phyloP scores from a whole-genome alignment of 495 filamentous ascomycete species.

The Podospora sp. region DNA sequence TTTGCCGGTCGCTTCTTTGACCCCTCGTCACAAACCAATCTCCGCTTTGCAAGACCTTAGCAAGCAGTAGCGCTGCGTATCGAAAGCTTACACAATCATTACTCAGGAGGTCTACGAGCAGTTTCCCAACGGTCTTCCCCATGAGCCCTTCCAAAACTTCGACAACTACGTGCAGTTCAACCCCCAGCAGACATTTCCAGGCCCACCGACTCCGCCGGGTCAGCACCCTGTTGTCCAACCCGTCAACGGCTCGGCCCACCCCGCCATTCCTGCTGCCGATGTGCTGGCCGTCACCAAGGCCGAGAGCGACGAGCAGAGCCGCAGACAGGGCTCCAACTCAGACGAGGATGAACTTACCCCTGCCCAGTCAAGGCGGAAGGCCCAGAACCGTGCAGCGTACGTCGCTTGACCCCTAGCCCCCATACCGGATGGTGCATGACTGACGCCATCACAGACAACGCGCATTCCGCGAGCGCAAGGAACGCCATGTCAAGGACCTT shows the following conservation, averaged over 20 bases:
- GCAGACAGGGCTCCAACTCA: slow-evolving; percentile 49
- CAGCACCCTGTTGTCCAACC: slow-evolving; percentile 32
- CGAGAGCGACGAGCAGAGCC: slow-evolving; percentile 47
- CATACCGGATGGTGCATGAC: not conserved
- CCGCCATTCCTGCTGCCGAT: slow-evolving; percentile 31
- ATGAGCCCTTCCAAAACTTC: slow-evolving; percentile 50
- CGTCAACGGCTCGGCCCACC: slow-evolving; percentile 32
- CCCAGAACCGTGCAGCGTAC: slow-evolving; percentile 95
- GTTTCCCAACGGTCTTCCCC: slow-evolving; percentile 41
- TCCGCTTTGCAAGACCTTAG: slow-evolving; percentile 29
- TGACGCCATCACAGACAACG: slow-evolving; percentile 66
- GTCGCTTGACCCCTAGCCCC: slow-evolving; percentile 37
- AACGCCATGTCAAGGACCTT: slow-evolving; percentile 88
- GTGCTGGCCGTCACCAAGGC: slow-evolving; percentile 42
- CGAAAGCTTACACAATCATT: slow-evolving; percentile 45
- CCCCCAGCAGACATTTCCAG: slow-evolving; percentile 41
- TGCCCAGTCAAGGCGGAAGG: slow-evolving; percentile 85
- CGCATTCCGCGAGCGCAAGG: slow-evolving; percentile 96
- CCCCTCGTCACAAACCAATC: slow-evolving; percentile 22
- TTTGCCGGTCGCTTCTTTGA: slow-evolving; percentile 4
- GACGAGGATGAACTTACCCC: slow-evolving; percentile 68
- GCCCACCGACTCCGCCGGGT: slow-evolving; percentile 49
- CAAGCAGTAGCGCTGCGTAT: slow-evolving; percentile 35
- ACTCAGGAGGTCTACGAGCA: slow-evolving; percentile 51
- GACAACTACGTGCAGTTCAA: slow-evolving; percentile 48